Conservation (phyloP, 352 stramenopile genomes). For the Pythium rhizo-oryzae region DNA sequence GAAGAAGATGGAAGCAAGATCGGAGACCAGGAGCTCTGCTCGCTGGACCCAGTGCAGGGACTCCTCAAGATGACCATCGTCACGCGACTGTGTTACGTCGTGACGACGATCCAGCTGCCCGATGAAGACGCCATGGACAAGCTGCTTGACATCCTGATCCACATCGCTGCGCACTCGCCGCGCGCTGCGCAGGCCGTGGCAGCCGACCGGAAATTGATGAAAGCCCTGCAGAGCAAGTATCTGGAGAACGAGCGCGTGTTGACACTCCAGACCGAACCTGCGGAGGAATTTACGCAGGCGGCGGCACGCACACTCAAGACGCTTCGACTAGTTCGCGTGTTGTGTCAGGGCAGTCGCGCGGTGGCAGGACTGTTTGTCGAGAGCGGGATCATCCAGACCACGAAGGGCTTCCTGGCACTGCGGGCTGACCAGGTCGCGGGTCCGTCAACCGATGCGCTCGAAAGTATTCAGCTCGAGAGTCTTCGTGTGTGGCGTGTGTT, state of each 20-base stretch:
- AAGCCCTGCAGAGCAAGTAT: constrained; percentile 29
- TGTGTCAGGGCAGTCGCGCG: constrained; percentile 30
- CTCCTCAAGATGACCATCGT: constrained; percentile 37
- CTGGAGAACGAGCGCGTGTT: constrained; percentile 31
- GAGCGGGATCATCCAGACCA: constrained; percentile 30
- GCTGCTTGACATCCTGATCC: constrained; percentile 35
- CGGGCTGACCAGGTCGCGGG: constrained; percentile 1
- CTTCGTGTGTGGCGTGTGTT: constrained; percentile 40
- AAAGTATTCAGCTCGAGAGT: constrained; percentile 32
- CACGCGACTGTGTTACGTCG: constrained; percentile 31
- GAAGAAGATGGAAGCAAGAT: constrained; percentile 28
- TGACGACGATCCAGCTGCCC: constrained; percentile 27
- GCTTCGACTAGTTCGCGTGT: constrained; percentile 25
- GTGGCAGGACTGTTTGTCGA: constrained; percentile 25
- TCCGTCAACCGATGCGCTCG: constrained; percentile 1
- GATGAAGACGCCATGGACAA: constrained; percentile 31
- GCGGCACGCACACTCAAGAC: constrained; percentile 12
- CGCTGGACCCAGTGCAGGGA: constrained; percentile 38
- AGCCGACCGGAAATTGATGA: constrained; percentile 18
- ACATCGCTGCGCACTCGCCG: constrained; percentile 34
- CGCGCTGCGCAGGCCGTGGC: constrained; percentile 20
- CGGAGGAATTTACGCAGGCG: constrained; percentile 16
- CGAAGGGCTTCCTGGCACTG: constrained; percentile 32
- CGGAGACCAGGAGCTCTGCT: constrained; percentile 32
- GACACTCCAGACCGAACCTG: constrained; percentile 26